Conservation (phyloP, 768 basidiomycete species). For the Panus rudis region DNA sequence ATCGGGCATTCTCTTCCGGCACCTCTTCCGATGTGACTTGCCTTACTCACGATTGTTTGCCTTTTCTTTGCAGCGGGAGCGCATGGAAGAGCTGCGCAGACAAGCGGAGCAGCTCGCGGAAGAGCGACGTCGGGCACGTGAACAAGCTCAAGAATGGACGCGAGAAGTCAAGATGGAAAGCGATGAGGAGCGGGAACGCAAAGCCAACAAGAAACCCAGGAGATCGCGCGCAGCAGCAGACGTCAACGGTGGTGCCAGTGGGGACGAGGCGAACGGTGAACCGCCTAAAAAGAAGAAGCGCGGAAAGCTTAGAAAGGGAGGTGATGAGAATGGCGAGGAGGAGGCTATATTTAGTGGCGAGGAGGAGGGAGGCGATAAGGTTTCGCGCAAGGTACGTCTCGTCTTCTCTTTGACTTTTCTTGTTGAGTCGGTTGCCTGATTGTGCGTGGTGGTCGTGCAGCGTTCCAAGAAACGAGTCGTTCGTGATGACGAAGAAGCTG, state of each 20-base stretch:
- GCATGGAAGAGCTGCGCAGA: conserved; percentile 55
- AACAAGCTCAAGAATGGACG: conserved; percentile 77
- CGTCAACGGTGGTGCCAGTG: conserved; percentile 33
- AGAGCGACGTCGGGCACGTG: conserved; percentile 65
- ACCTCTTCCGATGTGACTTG: neutral
- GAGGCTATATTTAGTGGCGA: conserved; percentile 66
- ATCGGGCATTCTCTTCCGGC: neutral
- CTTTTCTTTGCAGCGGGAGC: conserved; percentile 39
- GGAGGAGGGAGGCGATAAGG: conserved; percentile 54
- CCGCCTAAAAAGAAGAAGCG: conserved; percentile 58
- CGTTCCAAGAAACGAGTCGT: conserved; percentile 68
- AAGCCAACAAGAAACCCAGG: conserved; percentile 39
- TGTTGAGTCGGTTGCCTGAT: neutral
- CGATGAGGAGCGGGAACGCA: conserved; percentile 72
- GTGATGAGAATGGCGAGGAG: conserved; percentile 49
- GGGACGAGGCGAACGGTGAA: conserved; percentile 33
- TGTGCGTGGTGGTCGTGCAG: conserved; percentile 18
- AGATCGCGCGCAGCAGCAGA: conserved; percentile 47
- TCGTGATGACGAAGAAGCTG: conserved; percentile 74
- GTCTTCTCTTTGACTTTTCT: neutral
- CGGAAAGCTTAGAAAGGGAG: conserved; percentile 59
- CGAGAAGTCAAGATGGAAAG: conserved; percentile 58
- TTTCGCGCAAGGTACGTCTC: conserved; percentile 56
- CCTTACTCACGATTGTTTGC: conserved; percentile 2
- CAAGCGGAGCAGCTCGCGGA: conserved; percentile 78